Conservation (phyloP, 2,329 filamentous ascomycete genomes). For the Teratosphaeria destructans region DNA sequence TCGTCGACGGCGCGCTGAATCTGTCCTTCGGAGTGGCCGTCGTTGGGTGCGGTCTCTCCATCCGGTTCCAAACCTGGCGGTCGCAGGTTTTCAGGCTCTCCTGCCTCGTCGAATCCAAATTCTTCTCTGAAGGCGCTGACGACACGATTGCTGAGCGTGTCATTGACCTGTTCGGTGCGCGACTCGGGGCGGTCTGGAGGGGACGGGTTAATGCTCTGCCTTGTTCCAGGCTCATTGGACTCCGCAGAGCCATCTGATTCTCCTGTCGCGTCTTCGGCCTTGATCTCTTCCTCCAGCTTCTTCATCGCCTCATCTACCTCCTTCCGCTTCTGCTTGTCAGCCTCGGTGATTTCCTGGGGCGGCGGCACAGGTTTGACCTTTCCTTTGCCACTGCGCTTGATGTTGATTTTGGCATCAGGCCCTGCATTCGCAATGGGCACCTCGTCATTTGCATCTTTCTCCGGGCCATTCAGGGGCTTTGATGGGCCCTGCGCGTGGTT, state of each 20-base stretch:
- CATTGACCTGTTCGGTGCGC: constrained; percentile 2
- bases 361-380: constrained; percentile 18
- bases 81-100: constrained; percentile 3
- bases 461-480: neutral
- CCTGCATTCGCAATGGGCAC: constrained; percentile 27
- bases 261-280: constrained; percentile 4
- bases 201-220: constrained; percentile 5
- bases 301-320: constrained; percentile 7
- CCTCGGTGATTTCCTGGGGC: constrained; percentile 7
- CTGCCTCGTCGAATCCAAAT: constrained; percentile 13
- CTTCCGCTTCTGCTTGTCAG: constrained; percentile 6
- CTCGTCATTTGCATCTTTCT: constrained; percentile 8
- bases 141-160: constrained; percentile 9
- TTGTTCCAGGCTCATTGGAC: neutral
- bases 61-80: constrained; percentile 1
- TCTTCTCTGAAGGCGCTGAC: constrained; percentile 16
- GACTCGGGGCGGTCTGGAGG: constrained; percentile 9
- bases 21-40: constrained; percentile 1
- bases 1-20: neutral
- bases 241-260: neutral
- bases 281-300: constrained; percentile 8
- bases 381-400: constrained; percentile 19
- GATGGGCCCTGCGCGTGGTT: neutral
- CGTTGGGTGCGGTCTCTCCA: neutral
- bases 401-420: constrained; percentile 24